A percentile compares a stretch with the other conserved stretches of the same genome.
Conservation (phyloP, 2,329 filamentous ascomycete genomes). For the Fusarium odoratissimum region DNA sequence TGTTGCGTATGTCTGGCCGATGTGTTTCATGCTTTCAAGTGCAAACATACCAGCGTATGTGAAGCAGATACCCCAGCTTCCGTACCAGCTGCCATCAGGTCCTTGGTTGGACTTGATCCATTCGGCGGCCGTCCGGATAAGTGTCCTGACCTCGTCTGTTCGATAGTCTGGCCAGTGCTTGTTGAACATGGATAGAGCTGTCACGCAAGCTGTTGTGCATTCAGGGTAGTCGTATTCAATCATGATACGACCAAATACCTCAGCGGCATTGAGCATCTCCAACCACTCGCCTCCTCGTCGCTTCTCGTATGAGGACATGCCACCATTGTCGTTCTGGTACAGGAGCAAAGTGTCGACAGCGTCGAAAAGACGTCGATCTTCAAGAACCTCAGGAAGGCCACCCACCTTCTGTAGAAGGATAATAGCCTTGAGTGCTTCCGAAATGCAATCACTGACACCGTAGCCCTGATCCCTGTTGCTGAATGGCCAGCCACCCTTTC, state of each 20-base stretch:
- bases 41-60: constrained; percentile 98
- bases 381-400: constrained; percentile 78
- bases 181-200: constrained; percentile 84
- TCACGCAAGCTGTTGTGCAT: constrained; percentile 95
- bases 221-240: constrained; percentile 98
- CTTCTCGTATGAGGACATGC: constrained; percentile 90
- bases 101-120: constrained; percentile 87
- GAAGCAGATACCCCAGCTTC: constrained; percentile 97
- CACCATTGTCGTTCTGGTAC: constrained; percentile 89
- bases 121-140: constrained; percentile 77
- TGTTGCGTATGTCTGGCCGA: constrained; percentile 84
- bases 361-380: constrained; percentile 83
- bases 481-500: constrained; percentile 96
- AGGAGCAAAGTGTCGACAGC: constrained; percentile 90
- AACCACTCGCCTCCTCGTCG: constrained; percentile 81
- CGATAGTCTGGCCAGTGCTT: constrained; percentile 86
- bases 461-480: constrained; percentile 94
- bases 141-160: constrained; percentile 75
- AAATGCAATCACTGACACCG: constrained; percentile 93
- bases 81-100: constrained; percentile 94
- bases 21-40: constrained; percentile 82
- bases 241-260: constrained; percentile 98
- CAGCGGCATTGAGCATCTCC: constrained; percentile 92
- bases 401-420: constrained; percentile 84
- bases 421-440: constrained; percentile 88